Percentiles rank a stretch among this genome's conserved stretches.
These are phyloP conservation scores for Globisporangium paroecandrum DNA, from an alignment of 352 stramenopile genomes.

Conservation along the genomic window DNA sequence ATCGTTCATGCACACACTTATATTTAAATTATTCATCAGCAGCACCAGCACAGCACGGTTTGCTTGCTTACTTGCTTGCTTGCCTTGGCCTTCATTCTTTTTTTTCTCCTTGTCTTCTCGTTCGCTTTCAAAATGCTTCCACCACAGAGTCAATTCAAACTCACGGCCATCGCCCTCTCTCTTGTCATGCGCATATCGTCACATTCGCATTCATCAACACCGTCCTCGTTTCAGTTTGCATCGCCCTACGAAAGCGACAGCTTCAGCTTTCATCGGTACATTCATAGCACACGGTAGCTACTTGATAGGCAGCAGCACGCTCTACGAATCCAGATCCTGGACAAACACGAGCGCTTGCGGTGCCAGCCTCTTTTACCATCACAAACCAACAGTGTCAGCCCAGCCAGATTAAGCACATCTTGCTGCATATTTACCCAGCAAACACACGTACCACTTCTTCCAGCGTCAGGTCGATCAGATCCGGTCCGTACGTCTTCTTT, in stretches of 20 bases:
- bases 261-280: neutral
- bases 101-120: neutral
- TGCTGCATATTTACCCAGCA: no score
- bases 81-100: neutral
- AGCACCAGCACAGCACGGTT: neutral
- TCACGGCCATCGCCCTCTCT: neutral
- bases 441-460: conserved; percentile 47
- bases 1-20: neutral
- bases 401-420: neutral
- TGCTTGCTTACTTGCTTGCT: neutral
- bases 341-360: conserved; percentile 79
- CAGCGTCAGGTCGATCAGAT: conserved; percentile 60
- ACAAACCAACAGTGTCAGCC: neutral
- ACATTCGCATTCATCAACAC: neutral
- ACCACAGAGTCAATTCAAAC: neutral
- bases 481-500: conserved; percentile 65
- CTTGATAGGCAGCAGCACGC: neutral
- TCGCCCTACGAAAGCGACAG: neutral
- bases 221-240: neutral
- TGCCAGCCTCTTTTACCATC: conserved; percentile 45
- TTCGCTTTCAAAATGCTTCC: conserved; percentile 5
- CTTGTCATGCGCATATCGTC: neutral
- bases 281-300: neutral
- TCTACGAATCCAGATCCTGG: conserved; percentile 79
- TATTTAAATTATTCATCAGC: conserved; percentile 11